Conservation (phyloP, 108 stramenopile species). For the Skeletonema marinoi region DNA sequence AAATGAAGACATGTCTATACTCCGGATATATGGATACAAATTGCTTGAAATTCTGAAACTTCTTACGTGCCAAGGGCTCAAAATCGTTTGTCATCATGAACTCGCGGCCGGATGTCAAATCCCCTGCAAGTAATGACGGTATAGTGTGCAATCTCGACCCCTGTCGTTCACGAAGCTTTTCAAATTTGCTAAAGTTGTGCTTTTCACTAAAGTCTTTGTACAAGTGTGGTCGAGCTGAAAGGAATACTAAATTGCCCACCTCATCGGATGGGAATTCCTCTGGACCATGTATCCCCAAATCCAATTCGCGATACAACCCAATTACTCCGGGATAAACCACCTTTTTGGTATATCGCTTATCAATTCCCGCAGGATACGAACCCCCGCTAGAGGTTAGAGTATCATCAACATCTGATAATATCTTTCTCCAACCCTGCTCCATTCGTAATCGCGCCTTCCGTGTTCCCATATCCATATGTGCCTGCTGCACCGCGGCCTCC, state of each 20-base stretch:
- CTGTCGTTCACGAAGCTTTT: slow-evolving; percentile 74
- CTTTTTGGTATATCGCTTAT: slow-evolving; percentile 82
- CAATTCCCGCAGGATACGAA: slow-evolving; percentile 94
- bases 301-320: slow-evolving; percentile 96
- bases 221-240: slow-evolving; percentile 97
- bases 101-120: slow-evolving; percentile 89
- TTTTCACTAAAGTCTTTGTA: slow-evolving; percentile 97
- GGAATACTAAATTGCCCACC: slow-evolving; percentile 94
- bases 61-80: slow-evolving; percentile 87
- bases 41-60: slow-evolving; percentile 91
- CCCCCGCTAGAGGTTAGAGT: slow-evolving; percentile 95
- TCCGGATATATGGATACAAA: slow-evolving; percentile 92
- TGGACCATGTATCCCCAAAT: slow-evolving; percentile 88
- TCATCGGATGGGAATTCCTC: slow-evolving; percentile 87
- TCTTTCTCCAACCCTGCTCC: slow-evolving; percentile 91
- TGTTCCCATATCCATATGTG: slow-evolving; percentile 76
- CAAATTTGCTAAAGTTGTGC: slow-evolving; percentile 91
- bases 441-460: slow-evolving; percentile 46
- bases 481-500: slow-evolving; percentile 93
- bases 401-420: slow-evolving; percentile 98
- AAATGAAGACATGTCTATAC: slow-evolving; percentile 94
- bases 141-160: slow-evolving; percentile 91
- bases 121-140: slow-evolving; percentile 94
- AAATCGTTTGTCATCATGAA: slow-evolving; percentile 91
- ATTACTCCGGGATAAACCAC: slow-evolving; percentile 96